These are phyloP conservation scores for Pezicula carpinea DNA, from an alignment of 2,329 filamentous ascomycete species.

Conservation along the genomic window DNA sequence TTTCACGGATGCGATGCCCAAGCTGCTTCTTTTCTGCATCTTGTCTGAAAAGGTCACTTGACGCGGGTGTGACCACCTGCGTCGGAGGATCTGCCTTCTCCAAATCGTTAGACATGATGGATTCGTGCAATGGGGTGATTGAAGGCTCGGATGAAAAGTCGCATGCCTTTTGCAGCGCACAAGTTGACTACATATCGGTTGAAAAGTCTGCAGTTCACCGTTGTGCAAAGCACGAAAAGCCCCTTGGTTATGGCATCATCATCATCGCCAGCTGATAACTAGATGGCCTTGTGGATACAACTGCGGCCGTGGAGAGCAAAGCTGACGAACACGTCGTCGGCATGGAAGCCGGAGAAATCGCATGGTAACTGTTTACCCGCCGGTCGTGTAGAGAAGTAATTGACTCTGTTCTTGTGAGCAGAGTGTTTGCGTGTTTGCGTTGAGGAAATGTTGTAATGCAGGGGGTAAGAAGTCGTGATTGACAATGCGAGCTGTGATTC, in stretches of 20 bases:
- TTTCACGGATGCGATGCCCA: conserved; percentile 14
- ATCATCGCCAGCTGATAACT: too few species aligned
- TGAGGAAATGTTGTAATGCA: background rate
- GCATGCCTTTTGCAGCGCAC: background rate
- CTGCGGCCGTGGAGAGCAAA: too few species aligned
- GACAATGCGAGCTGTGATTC: background rate
- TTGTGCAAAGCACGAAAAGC: too few species aligned
- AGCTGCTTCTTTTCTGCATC: conserved; percentile 9
- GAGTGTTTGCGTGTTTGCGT: too few species aligned
- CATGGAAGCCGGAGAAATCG: too few species aligned
- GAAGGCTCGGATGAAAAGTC: background rate
- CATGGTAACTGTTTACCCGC: too few species aligned
- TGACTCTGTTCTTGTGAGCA: too few species aligned
- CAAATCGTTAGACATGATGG: conserved; percentile 5
- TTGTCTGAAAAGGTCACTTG: background rate
- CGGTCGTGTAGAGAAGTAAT: background rate
- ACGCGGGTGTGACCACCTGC: background rate
- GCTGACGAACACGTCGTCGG: too few species aligned
- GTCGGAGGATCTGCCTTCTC: conserved; percentile 2
- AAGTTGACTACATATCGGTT: too few species aligned
- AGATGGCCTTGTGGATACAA: too few species aligned
- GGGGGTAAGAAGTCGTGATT: background rate
- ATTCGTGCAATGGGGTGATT: background rate
- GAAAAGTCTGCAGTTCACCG: too few species aligned
- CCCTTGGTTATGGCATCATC: too few species aligned